These are phyloP conservation scores for Hansfordia pulvinata DNA, from an alignment of 2,329 filamentous ascomycete genomes.

Conservation along the genomic window DNA sequence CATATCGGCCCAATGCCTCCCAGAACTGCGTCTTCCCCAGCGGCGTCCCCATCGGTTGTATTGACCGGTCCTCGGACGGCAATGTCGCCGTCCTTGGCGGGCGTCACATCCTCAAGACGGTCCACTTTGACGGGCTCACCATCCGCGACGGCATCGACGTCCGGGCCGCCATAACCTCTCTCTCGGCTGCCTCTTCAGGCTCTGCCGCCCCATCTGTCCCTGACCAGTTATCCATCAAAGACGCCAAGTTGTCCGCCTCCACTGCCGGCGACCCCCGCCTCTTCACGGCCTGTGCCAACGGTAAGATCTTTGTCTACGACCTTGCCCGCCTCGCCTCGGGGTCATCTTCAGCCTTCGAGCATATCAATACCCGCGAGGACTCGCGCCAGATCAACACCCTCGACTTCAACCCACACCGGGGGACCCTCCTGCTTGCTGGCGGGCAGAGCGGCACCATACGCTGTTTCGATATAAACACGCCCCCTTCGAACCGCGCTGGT, in stretches of 20 bases:
- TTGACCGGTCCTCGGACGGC: slow-evolving; percentile 45
- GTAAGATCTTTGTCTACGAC: slow-evolving; percentile 53
- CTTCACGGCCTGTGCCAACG: slow-evolving; percentile 49
- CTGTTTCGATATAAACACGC: slow-evolving; percentile 42
- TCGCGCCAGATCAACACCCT: slow-evolving; percentile 50
- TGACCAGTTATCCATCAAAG: slow-evolving; percentile 50
- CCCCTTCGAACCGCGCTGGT: slow-evolving; percentile 31
- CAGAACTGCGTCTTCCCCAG: slow-evolving; percentile 40
- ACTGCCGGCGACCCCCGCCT: slow-evolving; percentile 34
- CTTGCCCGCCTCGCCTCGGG: slow-evolving; percentile 32
- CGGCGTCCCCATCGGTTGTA: slow-evolving; percentile 37
- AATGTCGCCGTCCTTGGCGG: slow-evolving; percentile 42
- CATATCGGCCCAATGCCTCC: slow-evolving; percentile 37
- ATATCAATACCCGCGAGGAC: slow-evolving; percentile 47
- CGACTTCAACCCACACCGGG: slow-evolving; percentile 45
- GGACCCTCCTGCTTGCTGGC: slow-evolving; percentile 40
- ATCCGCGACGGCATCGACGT: slow-evolving; percentile 45
- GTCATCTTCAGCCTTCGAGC: slow-evolving; percentile 32
- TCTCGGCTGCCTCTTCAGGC: slow-evolving; percentile 28
- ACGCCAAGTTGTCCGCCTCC: slow-evolving; percentile 39
- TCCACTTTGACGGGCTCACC: slow-evolving; percentile 37
- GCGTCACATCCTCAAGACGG: slow-evolving; percentile 45
- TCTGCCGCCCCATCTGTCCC: slow-evolving; percentile 21
- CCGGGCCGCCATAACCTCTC: slow-evolving; percentile 38
- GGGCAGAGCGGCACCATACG: slow-evolving; percentile 51